Conservation (phyloP, 176 grass and related monocot genomes). For the Tillandsia leiboldiana region DNA sequence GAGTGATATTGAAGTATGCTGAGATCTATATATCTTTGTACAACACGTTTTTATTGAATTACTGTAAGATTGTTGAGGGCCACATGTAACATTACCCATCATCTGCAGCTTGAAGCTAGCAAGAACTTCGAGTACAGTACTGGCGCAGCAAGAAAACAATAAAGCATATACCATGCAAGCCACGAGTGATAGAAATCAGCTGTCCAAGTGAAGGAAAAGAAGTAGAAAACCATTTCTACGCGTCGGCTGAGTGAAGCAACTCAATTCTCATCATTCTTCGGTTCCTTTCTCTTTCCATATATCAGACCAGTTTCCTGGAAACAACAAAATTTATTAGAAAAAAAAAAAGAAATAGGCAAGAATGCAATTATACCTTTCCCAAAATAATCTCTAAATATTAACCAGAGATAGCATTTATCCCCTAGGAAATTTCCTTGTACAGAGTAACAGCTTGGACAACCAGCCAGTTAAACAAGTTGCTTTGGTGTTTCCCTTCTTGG, state of each 20-base stretch:
- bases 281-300: conserved; percentile 79
- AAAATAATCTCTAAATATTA: too few species aligned
- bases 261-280: conserved; percentile 38
- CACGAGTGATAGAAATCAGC: background rate
- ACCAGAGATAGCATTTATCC: too few species aligned
- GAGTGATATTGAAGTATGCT: background rate
- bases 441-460: background rate
- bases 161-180: background rate
- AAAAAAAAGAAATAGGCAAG: conserved; percentile 6
- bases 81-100: background rate
- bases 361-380: background rate
- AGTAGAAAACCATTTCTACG: background rate
- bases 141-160: background rate
- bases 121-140: background rate
- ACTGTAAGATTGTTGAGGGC: background rate
- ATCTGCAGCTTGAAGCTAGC: background rate
- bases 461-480: background rate
- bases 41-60: background rate
- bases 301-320: conserved; percentile 70
- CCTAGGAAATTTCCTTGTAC: too few species aligned
- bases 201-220: background rate
- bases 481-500: background rate
- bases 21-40: background rate
- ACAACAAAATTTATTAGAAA: conserved; percentile 19
- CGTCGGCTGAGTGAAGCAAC: background rate